Percentiles rank a stretch among this genome's conserved stretches.
phyloP scores from a whole-genome alignment of 129 eudicot species.

The Tagetes erecta region DNA sequence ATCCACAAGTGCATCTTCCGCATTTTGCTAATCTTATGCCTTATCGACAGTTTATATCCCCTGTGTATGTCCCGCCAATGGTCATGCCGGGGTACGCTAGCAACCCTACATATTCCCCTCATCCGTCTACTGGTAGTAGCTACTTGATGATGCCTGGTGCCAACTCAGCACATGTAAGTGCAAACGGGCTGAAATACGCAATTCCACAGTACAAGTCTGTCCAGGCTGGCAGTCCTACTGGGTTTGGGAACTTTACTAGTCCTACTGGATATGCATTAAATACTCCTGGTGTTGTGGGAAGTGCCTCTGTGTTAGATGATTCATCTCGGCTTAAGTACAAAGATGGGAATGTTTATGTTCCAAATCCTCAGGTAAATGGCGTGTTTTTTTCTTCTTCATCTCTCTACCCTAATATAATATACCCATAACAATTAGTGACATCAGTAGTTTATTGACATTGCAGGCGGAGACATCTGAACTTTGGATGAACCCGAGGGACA shows the following conservation, averaged over 20 bases:
- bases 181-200: constrained; percentile 66
- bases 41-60: constrained; percentile 77
- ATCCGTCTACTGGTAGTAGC: constrained; percentile 78
- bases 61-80: constrained; percentile 91
- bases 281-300: constrained; percentile 75
- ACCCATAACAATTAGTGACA: neutral
- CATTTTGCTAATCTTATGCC: constrained; percentile 80
- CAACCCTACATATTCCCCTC: constrained; percentile 68
- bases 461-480: constrained; percentile 95
- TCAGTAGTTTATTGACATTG: neutral
- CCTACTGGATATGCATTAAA: constrained; percentile 82
- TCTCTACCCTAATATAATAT: neutral
- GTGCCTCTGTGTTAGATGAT: constrained; percentile 70
- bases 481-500: constrained; percentile 88
- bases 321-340: constrained; percentile 82
- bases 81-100: constrained; percentile 78
- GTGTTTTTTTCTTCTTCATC: neutral
- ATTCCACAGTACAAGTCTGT: constrained; percentile 80
- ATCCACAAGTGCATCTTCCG: constrained; percentile 79
- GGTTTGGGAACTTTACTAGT: constrained; percentile 71
- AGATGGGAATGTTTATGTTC: constrained; percentile 75
- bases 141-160: constrained; percentile 85
- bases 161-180: constrained; percentile 65
- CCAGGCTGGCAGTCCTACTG: constrained; percentile 78
- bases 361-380: constrained; percentile 76